Evolutionary conservation across 2,329 filamentous ascomycete species (phyloP).

Genomic region (Diaporthe amygdali): DNA sequence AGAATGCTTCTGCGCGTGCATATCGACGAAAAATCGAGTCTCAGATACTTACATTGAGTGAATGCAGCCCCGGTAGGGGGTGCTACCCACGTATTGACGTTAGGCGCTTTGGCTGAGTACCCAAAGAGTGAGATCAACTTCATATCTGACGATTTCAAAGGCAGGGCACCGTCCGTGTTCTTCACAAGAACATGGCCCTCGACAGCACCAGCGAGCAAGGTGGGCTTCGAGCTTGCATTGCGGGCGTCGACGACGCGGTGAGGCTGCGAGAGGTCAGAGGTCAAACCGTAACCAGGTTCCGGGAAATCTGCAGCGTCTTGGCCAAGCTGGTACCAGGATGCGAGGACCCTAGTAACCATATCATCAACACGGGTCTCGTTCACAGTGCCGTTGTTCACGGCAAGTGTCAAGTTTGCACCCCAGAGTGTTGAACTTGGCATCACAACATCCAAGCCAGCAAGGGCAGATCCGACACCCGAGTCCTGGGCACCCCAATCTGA

Average conservation of each 20-base stretch:
- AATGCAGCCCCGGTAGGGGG: conserved; percentile 35
- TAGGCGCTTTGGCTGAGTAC: conserved; percentile 59
- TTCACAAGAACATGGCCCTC: conserved; percentile 71
- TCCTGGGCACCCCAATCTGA: conserved; percentile 74
- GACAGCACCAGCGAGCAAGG: conserved; percentile 60
- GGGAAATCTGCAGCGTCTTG: conserved; percentile 56
- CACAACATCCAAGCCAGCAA: conserved; percentile 73
- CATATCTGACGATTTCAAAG: conserved; percentile 48
- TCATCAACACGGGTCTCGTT: conserved; percentile 61
- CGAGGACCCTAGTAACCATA: conserved; percentile 54
- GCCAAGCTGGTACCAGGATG: conserved; percentile 61
- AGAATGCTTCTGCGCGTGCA: background rate
- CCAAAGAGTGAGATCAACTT: conserved; percentile 62
- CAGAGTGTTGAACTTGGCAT: conserved; percentile 60
- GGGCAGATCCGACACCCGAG: conserved; percentile 62
- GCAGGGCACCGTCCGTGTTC: conserved; percentile 60
- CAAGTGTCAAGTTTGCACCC: conserved; percentile 59
- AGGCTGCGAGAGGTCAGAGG: conserved; percentile 50
- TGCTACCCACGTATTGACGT: conserved; percentile 43
- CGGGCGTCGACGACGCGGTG: conserved; percentile 61
- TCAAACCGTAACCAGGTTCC: conserved; percentile 56
- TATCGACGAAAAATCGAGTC: background rate
- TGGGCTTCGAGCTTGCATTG: conserved; percentile 47
- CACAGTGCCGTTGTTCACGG: conserved; percentile 66
- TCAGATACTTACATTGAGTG: background rate